Base-by-base conservation (phyloP, 345 rosid genomes). In the Brassica carinata region DNA sequence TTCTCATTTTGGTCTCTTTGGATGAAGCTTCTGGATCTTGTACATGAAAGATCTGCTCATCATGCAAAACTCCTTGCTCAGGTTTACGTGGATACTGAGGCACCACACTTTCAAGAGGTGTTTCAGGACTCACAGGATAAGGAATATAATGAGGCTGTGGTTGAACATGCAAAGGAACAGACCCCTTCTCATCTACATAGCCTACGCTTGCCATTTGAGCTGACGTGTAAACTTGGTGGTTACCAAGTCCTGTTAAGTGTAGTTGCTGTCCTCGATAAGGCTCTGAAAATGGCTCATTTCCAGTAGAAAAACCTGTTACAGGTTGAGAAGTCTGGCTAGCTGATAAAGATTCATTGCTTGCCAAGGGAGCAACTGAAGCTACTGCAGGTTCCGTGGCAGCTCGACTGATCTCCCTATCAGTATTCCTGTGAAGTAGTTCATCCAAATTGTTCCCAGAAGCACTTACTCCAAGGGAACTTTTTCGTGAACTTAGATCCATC, bases 291-390 rank as follows among this genome's bases (percentile, higher is more conserved):
- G 78, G 67, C 77, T 77, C 78, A 69, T 67, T 61, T 64, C 70
- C 75, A 34, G 61, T 66, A 31, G 69, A 11, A 59, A 73, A 34
- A 26, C 53, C 78, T 10, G 78, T 68, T 13, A 72, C 81, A 72
- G 77, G 84, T 77, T 82, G 84, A 73, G 78, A 77, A 77, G 63
- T 45, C 68, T 72, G 84, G 73, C 69, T 77, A 7, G 36, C 75
- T 34, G 58, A 17, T 67, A 67, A 58, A 65, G 78, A 72, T 67
- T 48, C 84, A 8, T 62, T 67, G 33, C 45, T 67, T 67, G 71
- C 75, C 61, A 73, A 73, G 33, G 78, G 78, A 48, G 67, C 63
- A 53, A 34, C 58, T 5, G 67, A 77, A 77, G 78, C 82, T 23
- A 67, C 71, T 66, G 66, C 78, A 72, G 81, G 81, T 72, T 82